Evolutionary conservation across 2,329 filamentous ascomycete genomes (phyloP).

Genomic region (Xylaria multiplex): DNA sequence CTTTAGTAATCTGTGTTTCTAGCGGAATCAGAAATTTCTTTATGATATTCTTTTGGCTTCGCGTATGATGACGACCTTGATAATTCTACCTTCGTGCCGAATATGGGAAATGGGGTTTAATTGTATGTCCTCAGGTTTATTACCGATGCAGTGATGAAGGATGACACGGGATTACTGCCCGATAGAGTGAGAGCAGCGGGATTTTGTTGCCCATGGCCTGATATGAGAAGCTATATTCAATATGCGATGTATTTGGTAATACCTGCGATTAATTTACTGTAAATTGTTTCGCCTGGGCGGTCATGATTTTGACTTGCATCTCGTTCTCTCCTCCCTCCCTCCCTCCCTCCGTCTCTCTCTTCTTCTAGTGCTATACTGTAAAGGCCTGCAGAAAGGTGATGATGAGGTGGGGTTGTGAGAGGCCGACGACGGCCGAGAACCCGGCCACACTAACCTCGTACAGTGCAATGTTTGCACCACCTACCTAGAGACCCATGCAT

Average conservation of each 20-base stretch:
- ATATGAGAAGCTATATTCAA: neutral
- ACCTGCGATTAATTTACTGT: no score
- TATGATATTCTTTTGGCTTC: neutral
- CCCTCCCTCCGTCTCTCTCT: no score
- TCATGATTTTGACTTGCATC: no score
- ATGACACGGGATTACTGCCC: neutral
- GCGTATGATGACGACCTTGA: neutral
- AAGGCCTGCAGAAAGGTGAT: neutral
- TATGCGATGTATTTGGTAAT: neutral
- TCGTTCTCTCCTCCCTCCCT: no score
- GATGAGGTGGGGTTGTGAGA: conserved; percentile 11
- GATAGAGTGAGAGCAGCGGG: no score
- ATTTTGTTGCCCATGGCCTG: no score
- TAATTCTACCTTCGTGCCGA: neutral
- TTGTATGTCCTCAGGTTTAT: neutral
- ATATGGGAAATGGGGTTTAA: neutral
- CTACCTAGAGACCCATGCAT: neutral
- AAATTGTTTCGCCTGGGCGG: no score
- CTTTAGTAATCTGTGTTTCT: neutral
- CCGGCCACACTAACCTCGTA: neutral
- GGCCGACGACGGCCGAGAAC: conserved; percentile 36
- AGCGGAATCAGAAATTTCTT: no score
- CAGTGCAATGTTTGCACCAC: no score
- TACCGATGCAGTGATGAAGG: no score
- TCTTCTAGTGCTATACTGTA: no score